Evolutionary conservation across 441 rosid species (phyloP), one percentile per base, ranked within the genome.

Genomic region (Brassica balearica): DNA sequence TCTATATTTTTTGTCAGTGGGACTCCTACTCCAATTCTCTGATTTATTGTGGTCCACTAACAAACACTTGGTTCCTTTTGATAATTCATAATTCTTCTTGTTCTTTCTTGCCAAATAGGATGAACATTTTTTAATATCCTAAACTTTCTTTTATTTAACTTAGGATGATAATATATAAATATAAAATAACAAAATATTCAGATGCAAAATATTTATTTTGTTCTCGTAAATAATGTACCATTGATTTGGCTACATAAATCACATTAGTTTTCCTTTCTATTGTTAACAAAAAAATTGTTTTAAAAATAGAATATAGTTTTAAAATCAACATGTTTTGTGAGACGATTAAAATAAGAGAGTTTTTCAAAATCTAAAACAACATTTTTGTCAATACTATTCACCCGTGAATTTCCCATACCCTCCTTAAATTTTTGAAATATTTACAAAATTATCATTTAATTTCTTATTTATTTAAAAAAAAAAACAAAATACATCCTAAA

Each of bases 41-140:
- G 19, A 34, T 32, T 32, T 20, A 15, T 32, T 60, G 76, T 71
- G 81, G 81, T 71, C 81, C 72, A 71, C 76, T 32, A 5, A 14
- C 4, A 69, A 34, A 69, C 34, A 69, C 63, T 56, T 65, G 67
- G 71, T 64, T 77, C 51, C 80, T 51, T 27, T 75, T 48, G 4
- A 76, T 9, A 60, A 69, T 32, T 61, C 65, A 36, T 69, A 69
- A 34, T 53, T 64, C 2, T 36, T 60, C 8, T 64, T 53, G 56
- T 51, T 48, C 27, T 56, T 53, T 56, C 5, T 9, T 17, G 48
- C 53, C 19, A 76, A 69, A 5, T 59, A 43, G 19, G 6, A n/a
- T 29, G 11, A 22, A 58, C 60, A 55, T 58, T 58, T 9, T 58
- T 20, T 58, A 59, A 22, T 46, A 5, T 56, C n/a, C 11, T 29